Evolutionary conservation across 2,329 filamentous ascomycete species (phyloP).

Genomic region (Calonectria naviculata): DNA sequence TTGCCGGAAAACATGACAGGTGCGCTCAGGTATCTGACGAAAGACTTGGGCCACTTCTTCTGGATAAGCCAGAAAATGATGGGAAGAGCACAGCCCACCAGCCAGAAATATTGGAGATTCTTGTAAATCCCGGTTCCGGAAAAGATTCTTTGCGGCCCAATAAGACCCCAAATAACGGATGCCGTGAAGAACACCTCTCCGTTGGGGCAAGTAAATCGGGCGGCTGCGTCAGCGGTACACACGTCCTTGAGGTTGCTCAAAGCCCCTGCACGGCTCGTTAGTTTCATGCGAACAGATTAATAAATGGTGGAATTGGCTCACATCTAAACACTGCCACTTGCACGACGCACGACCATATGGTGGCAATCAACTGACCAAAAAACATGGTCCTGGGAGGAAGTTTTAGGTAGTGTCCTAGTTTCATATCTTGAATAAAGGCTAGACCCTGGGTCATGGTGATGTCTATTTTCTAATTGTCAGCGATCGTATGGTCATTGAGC

Average conservation of each 20-base stretch:
- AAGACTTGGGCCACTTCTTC: neutral
- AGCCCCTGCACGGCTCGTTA: neutral
- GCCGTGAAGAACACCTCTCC: neutral
- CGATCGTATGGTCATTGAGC: neutral
- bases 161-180: slow-evolving; percentile 1
- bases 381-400: neutral
- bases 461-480: neutral
- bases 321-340: neutral
- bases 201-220: slow-evolving; percentile 1
- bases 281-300: no score
- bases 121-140: neutral
- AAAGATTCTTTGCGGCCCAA: neutral
- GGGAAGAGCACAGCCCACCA: neutral
- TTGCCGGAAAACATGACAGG: neutral
- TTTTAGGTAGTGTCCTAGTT: neutral
- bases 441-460: slow-evolving; percentile 2
- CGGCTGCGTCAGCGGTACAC: neutral
- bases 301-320: neutral
- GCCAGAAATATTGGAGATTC: neutral
- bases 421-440: neutral
- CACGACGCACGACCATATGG: neutral
- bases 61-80: neutral
- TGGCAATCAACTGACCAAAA: neutral
- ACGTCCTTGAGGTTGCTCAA: neutral
- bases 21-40: neutral